Evolutionary conservation across 2,329 filamentous ascomycete genomes (phyloP).

Genomic region (Teratosphaeria pseudoeucalypti): DNA sequence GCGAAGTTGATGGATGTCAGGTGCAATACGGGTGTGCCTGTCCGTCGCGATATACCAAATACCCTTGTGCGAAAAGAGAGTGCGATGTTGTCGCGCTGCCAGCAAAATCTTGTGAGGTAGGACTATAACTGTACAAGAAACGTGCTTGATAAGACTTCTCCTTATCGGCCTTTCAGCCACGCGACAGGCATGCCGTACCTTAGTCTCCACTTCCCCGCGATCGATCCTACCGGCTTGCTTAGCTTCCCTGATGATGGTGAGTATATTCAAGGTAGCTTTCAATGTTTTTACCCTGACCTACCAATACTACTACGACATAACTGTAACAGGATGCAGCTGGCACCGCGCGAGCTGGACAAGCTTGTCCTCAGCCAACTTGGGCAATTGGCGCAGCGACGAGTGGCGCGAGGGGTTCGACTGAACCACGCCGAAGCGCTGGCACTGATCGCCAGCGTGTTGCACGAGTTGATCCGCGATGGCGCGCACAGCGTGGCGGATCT

Average conservation of each 20-base stretch:
- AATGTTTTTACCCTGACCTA: slow-evolving; percentile 7
- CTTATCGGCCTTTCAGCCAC: neutral
- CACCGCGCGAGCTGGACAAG: slow-evolving; percentile 71
- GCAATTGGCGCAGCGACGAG: slow-evolving; percentile 72
- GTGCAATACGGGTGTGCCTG: neutral
- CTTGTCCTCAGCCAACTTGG: slow-evolving; percentile 85
- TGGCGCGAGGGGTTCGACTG: slow-evolving; percentile 77
- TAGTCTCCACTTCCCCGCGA: neutral
- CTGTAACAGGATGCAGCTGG: slow-evolving; percentile 26
- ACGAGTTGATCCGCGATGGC: slow-evolving; percentile 96
- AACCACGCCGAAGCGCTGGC: slow-evolving; percentile 84
- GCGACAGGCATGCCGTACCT: neutral
- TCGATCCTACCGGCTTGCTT: neutral
- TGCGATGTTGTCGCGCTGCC: neutral
- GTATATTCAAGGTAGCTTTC: neutral
- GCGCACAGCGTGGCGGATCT: slow-evolving; percentile 84
- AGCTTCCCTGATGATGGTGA: too few relatives aligned
- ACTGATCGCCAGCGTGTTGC: slow-evolving; percentile 77
- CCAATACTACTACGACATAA: neutral
- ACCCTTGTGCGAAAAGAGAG: neutral
- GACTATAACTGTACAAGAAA: neutral
- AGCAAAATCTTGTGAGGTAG: neutral
- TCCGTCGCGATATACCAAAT: neutral
- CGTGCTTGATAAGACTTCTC: neutral
- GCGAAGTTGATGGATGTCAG: neutral